Percentiles rank a stretch among this genome's conserved stretches.
Evolutionary conservation across 768 basidiomycete species (phyloP).

Genomic region (Amanita rubescens): DNA sequence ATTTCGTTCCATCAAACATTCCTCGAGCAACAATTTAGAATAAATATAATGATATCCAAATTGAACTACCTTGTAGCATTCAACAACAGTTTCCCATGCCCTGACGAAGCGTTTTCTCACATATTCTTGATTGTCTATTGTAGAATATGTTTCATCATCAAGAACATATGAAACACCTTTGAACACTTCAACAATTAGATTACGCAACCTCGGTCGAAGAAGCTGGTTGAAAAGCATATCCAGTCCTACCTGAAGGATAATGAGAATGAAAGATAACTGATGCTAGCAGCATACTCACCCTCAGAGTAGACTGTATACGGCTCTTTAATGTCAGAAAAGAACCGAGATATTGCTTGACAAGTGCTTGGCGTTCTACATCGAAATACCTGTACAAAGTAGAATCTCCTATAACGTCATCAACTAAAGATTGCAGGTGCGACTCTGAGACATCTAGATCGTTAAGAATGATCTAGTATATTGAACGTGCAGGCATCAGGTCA

Average conservation of each 20-base stretch:
- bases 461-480: slow-evolving; percentile 56
- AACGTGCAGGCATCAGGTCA: neutral
- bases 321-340: slow-evolving; percentile 46
- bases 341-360: slow-evolving; percentile 40
- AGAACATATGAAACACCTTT: slow-evolving; percentile 84
- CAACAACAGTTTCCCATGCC: slow-evolving; percentile 78
- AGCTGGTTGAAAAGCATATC: slow-evolving; percentile 97
- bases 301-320: slow-evolving; percentile 66
- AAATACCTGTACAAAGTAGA: slow-evolving; percentile 61
- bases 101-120: slow-evolving; percentile 88
- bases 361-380: slow-evolving; percentile 43
- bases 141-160: slow-evolving; percentile 80
- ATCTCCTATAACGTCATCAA: slow-evolving; percentile 53
- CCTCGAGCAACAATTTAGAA: slow-evolving; percentile 34
- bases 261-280: slow-evolving; percentile 1
- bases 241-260: slow-evolving; percentile 53
- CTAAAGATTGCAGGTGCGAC: slow-evolving; percentile 79
- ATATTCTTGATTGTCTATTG: slow-evolving; percentile 79
- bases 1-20: slow-evolving; percentile 81
- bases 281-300: slow-evolving; percentile 39
- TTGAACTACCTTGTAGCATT: slow-evolving; percentile 71
- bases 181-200: slow-evolving; percentile 80
- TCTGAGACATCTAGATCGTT: slow-evolving; percentile 95
- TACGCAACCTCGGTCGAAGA: slow-evolving; percentile 79
- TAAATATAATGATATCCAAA: neutral